Base-by-base conservation (phyloP, 2,329 filamentous ascomycete genomes). In the Microcyclosporella mali region DNA sequence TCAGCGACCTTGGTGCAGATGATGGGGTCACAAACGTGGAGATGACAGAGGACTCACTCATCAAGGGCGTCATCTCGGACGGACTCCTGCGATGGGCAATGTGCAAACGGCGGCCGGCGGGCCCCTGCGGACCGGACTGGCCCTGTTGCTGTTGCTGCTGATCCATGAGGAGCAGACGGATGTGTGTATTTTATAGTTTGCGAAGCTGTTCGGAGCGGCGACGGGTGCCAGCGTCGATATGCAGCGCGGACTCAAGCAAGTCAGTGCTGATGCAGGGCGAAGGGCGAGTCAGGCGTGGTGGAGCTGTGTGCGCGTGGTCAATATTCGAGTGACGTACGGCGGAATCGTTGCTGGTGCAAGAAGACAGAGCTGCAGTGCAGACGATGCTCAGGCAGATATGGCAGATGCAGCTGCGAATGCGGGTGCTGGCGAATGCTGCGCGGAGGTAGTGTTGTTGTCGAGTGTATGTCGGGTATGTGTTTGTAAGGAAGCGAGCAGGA, bases 81-180 rank as follows among this genome's bases (percentile, higher is more conserved):
- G 90, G 92, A 72, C 88, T 95, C 70, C 90, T 84, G 65, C 90
- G 85, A 74, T 97, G 90, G 62, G 90, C 90, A 70, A 97, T 95
- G 73, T 97, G 89, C 66, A 97, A 80, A 66, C 89, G 84, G 65
- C 90, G 88, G 63, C 88, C 88, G 65, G 83, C 71, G 61, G 87
- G 86, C 58, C 88, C 88, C 61, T 69, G 67, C 36, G 68, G 66
- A 49, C 64, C 66, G 43, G 58, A 62, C 65, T 74, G 65, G 49
- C 64, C 64, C 40, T 68, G n/a, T n/a, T n/a, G 66, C 58, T 72
- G 66, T 59, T 77, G 77, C 67, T 82, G 66, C 56, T 70, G 69
- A 56, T 71, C 68, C 69, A 71, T 71, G 47, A 41, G 38, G 41
- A 39, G 27, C 17, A 32, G 28, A 32, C 7, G 21, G 36, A 28